Evolutionary conservation across 768 basidiomycete species (phyloP), one percentile per base, ranked within the genome.

Genomic region (Lanmaoa pseudosensibilis): DNA sequence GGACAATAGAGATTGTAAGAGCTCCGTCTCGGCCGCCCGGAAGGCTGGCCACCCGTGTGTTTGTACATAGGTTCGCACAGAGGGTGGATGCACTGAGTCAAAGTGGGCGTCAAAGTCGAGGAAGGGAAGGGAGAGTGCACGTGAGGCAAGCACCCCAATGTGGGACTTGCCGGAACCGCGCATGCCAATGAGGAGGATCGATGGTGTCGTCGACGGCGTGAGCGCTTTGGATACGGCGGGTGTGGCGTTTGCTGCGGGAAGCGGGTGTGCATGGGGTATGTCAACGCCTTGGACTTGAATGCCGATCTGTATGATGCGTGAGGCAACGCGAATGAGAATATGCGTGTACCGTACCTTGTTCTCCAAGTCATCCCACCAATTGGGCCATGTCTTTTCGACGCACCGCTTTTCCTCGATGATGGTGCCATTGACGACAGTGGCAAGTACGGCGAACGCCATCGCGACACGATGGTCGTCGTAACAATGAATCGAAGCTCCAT

Each of bases 351-450:
- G 3, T 49, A 91, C 92, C 84, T 97, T 97, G 77, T 92, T 94
- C 69, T 92, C 84, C 25, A 99, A 79, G 72, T 98, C 97, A 68
- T 98, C 97, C 95, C 96, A 99, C 93, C 95, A 99, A 69, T 94
- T 95, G 0, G 97, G 97, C 96, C 96, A 99, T 0, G 96, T 99
- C 82, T 99, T 99, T 74, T 96, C 96, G 33, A 99, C 97, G 67
- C 97, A 98, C 52, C 95, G 80, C 74, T 96, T 96, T 77, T 98
- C 96, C 67, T 98, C 94, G 30, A 98, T 79, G 60, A 92, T 76
- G 3, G 91, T 90, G n/a, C 81, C 83, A 34, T 80, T 74, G 39
- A 93, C 74, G 4, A 92, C 81, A 5, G 87, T 80, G 19, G 87
- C 86, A 39, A 98, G 77, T 33, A 98, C 94, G 58, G 90, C 87